Base-by-base conservation (phyloP, 768 basidiomycete species). In the Sporobolomyces roseus region DNA sequence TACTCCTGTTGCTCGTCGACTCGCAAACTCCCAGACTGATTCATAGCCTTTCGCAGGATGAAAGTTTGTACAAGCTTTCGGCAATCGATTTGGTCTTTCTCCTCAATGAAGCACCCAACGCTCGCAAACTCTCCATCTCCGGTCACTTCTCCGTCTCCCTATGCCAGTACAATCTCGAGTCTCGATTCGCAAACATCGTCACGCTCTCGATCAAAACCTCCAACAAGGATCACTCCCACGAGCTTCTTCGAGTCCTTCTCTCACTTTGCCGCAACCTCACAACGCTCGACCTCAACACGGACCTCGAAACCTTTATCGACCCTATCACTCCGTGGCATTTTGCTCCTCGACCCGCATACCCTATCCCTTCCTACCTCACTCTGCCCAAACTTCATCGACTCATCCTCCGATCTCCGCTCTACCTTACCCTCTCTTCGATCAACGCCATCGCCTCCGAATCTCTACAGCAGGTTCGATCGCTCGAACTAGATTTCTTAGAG, bases 351-450 rank as follows among this genome's bases (percentile, higher is more conserved):
- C n/a, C n/a, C n/a, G n/a, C 30, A 36, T 41, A 43, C 3, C 36
- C n/a, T 27, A 35, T 56, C 55, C 55, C 36, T 41, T n/a, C 36
- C 21, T 3, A 19, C 35, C 35, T 58, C 56, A 41, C 10, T 17
- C 56, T 58, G 9, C 25, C 56, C 23, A 12, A 25, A 6, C 41
- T 58, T n/a, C 56, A 27, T 32, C 56, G 56, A 43, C 56, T 58
- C 41, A 30, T 19, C 23, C 56, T 58, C 19, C 56, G 56, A 21
- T 58, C 56, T 58, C 56, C 56, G 23, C 38, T 58, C 38, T 58
- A 58, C 29, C 56, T 58, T 16, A 3, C 38, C 16, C 32, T 58
- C 19, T 12, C 41, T 19, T 27, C 56, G 25, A 27, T 58, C 4
- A 21, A 58, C 27, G 4, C 45, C 56, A 27, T 58, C 9, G 27